Percentiles rank a stretch among this genome's conserved stretches.
phyloP scores from a whole-genome alignment of 2,329 filamentous ascomycete species.

The Diaporthe caulivora region DNA sequence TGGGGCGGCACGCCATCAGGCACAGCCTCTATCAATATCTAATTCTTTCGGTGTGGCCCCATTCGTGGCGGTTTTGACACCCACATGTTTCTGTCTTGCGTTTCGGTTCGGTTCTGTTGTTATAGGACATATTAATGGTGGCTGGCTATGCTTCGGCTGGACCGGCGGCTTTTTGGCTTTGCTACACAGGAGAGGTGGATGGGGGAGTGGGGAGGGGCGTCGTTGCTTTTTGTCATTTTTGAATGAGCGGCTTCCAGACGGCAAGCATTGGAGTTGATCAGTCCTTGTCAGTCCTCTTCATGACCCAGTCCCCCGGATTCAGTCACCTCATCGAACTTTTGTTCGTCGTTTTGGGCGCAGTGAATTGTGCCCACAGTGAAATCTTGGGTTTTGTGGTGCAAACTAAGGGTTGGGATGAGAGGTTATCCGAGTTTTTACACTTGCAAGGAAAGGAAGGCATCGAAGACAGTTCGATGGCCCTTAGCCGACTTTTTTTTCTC shows the following conservation, averaged over 20 bases:
- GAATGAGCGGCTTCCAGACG: slow-evolving; percentile 5
- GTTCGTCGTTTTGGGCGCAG: background rate
- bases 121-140: slow-evolving; percentile 33
- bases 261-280: slow-evolving; percentile 11
- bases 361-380: background rate
- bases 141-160: slow-evolving; percentile 39
- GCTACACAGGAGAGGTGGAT: slow-evolving; percentile 1
- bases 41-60: slow-evolving; percentile 20
- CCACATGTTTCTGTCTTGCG: slow-evolving; percentile 11
- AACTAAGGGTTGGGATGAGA: background rate
- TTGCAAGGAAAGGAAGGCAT: background rate
- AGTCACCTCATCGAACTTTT: background rate
- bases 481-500: background rate
- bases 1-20: background rate
- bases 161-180: slow-evolving; percentile 38
- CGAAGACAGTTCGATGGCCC: background rate
- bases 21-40: slow-evolving; percentile 30
- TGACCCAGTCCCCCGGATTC: background rate
- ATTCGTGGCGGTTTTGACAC: slow-evolving; percentile 20
- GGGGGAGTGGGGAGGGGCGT: background rate
- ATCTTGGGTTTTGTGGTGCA: slow-evolving; percentile 4
- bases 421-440: background rate
- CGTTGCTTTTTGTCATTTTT: background rate
- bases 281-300: background rate
- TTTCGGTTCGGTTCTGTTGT: slow-evolving; percentile 37